phyloP scores from a whole-genome alignment of 2,329 filamentous ascomycete genomes.

The Exophiala phaeomuriformis region DNA sequence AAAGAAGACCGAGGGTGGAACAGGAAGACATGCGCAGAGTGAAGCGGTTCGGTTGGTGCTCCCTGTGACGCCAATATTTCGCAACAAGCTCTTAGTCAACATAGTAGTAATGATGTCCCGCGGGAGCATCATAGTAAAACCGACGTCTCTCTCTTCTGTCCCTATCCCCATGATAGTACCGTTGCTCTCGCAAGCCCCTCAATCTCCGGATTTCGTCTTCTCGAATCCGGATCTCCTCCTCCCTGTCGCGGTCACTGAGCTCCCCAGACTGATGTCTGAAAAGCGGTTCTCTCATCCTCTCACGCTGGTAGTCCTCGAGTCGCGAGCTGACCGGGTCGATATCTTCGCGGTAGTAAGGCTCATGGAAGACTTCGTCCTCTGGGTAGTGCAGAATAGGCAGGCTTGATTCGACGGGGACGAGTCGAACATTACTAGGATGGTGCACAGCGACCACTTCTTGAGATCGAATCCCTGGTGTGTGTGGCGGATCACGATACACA shows the following conservation, averaged over 20 bases:
- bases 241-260: conserved; percentile 1
- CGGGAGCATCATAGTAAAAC: conserved; percentile 1
- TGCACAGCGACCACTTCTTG: conserved; percentile 9
- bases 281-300: conserved; percentile 11
- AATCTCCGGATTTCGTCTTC: conserved; percentile 7
- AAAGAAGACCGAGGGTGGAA: too few relatives aligned
- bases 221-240: conserved; percentile 6
- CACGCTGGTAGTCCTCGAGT: conserved; percentile 15
- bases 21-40: too few relatives aligned
- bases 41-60: too few relatives aligned
- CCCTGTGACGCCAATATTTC: too few relatives aligned
- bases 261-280: conserved; percentile 6
- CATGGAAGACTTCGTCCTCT: conserved; percentile 4
- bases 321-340: conserved; percentile 10
- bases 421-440: neutral
- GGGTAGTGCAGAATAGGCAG: conserved; percentile 12
- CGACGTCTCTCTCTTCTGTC: conserved; percentile 5
- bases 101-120: conserved; percentile 5
- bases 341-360: conserved; percentile 9
- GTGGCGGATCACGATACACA: conserved; percentile 5
- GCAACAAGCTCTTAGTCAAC: neutral
- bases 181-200: conserved; percentile 1
- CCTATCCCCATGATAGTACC: conserved; percentile 8
- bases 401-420: neutral
- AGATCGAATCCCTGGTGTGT: neutral